Evolutionary conservation across 805 yeast genomes (phyloP).

Genomic region (Kodamaea lidongshanica): DNA sequence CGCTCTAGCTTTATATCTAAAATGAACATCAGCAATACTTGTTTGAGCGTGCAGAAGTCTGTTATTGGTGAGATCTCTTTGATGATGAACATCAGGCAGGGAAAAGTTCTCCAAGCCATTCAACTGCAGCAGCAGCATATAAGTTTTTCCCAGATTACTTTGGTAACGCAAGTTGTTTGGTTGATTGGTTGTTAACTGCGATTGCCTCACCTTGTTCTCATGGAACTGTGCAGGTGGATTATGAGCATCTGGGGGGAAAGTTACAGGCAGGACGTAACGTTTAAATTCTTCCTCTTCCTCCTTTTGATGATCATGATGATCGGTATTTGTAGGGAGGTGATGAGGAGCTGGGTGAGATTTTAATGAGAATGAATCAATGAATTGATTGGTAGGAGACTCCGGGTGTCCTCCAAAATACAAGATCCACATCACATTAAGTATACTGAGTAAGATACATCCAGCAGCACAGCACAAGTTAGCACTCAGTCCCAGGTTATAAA

Average conservation of each 20-base stretch:
- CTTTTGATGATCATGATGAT: constrained; percentile 17
- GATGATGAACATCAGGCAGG: constrained; percentile 27
- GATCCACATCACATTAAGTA: constrained; percentile 79
- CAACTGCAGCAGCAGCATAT: constrained; percentile 50
- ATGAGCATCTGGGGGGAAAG: constrained; percentile 7
- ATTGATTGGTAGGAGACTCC: constrained; percentile 78
- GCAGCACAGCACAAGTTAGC: constrained; percentile 84
- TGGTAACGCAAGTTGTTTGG: constrained; percentile 13
- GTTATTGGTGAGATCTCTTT: constrained; percentile 22
- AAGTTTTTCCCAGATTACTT: constrained; percentile 18
- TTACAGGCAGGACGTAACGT: constrained; percentile 16
- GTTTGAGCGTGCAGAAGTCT: constrained; percentile 18
- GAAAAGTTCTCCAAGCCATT: constrained; percentile 57
- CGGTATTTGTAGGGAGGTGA: constrained; percentile 21
- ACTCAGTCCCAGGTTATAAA: constrained; percentile 55
- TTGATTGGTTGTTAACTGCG: constrained; percentile 26
- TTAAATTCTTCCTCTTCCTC: constrained; percentile 18
- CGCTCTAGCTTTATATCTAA: constrained; percentile 82
- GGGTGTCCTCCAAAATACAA: constrained; percentile 87
- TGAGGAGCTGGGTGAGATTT: constrained; percentile 35
- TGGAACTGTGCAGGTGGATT: constrained; percentile 22
- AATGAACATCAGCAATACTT: constrained; percentile 29
- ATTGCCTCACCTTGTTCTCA: constrained; percentile 30
- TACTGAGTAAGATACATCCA: constrained; percentile 78
- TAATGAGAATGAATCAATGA: constrained; percentile 75